phyloP scores from a whole-genome alignment of 1,284 basidiomycete species.

The Porodaedalea pini region DNA sequence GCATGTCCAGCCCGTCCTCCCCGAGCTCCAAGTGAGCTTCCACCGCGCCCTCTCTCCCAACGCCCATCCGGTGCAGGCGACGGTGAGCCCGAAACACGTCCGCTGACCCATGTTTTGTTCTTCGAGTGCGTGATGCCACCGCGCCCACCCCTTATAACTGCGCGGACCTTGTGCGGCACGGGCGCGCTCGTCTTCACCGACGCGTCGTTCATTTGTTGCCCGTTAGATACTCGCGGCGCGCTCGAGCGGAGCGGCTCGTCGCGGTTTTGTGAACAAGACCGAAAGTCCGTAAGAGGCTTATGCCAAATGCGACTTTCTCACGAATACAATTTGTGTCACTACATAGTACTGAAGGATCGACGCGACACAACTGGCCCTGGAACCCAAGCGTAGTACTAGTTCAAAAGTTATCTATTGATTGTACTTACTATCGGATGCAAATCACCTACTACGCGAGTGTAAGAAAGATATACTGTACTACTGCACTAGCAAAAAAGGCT shows the following conservation, averaged over 20 bases:
- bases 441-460: too few species aligned
- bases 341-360: too few species aligned
- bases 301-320: too few species aligned
- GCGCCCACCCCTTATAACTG: constrained; percentile 5
- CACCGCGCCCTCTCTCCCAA: constrained; percentile 49
- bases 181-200: background rate
- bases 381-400: too few species aligned
- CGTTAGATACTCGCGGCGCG: background rate
- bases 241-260: constrained; percentile 5
- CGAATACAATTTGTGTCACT: too few species aligned
- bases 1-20: constrained; percentile 29
- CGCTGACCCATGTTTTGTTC: constrained; percentile 56
- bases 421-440: too few species aligned
- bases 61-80: constrained; percentile 41
- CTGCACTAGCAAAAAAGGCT: too few species aligned
- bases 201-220: constrained; percentile 15
- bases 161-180: constrained; percentile 1
- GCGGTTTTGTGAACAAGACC: constrained; percentile 4
- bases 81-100: constrained; percentile 31
- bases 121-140: constrained; percentile 27
- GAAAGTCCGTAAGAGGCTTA: background rate
- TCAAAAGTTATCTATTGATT: too few species aligned
- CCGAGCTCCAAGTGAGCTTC: constrained; percentile 34
- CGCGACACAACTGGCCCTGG: too few species aligned
- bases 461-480: too few species aligned